A percentile compares a stretch with the other conserved stretches of the same genome.
These are phyloP conservation scores for Physcomitrellopsis africana DNA, from an alignment of 225 moss, liverwort and hornwort genomes.

Conservation along the genomic window DNA sequence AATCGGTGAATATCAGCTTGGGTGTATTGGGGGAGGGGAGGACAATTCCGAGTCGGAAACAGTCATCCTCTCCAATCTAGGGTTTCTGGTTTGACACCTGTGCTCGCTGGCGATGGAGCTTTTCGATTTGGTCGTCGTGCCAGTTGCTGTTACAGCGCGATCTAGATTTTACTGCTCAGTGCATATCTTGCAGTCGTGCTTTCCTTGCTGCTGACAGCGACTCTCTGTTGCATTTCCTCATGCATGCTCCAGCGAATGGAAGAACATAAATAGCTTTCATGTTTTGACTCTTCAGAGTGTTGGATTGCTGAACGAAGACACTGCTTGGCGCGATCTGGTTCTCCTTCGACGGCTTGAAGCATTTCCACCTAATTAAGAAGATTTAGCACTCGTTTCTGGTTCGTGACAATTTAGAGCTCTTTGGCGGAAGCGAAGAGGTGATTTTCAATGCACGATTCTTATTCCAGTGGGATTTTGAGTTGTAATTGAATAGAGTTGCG, in stretches of 20 bases:
- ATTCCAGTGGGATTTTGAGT: not conserved
- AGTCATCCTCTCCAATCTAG: conserved; percentile 35
- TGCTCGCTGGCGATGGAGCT: not conserved
- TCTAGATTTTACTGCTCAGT: not conserved
- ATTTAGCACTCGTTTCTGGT: not conserved
- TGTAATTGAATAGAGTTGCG: not conserved
- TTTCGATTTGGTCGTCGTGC: not conserved
- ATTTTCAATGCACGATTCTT: not conserved
- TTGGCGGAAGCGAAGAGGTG: not conserved
- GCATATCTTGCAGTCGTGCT: not conserved
- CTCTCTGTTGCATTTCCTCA: not conserved
- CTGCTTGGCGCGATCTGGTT: not conserved
- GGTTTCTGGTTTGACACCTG: conserved; percentile 22
- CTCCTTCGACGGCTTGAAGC: not conserved
- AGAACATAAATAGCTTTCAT: not conserved
- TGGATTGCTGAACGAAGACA: not conserved
- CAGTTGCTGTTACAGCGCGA: not conserved
- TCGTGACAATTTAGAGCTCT: not conserved
- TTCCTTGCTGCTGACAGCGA: not conserved
- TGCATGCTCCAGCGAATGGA: not conserved
- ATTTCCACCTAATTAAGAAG: not conserved
- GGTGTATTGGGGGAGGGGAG: no score
- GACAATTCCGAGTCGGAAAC: not conserved
- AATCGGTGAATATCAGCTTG: no score
- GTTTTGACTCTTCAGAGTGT: not conserved